These are phyloP conservation scores for Solanum pimpinellifolium DNA, from an alignment of 257 asterid species.

Conservation along the genomic window DNA sequence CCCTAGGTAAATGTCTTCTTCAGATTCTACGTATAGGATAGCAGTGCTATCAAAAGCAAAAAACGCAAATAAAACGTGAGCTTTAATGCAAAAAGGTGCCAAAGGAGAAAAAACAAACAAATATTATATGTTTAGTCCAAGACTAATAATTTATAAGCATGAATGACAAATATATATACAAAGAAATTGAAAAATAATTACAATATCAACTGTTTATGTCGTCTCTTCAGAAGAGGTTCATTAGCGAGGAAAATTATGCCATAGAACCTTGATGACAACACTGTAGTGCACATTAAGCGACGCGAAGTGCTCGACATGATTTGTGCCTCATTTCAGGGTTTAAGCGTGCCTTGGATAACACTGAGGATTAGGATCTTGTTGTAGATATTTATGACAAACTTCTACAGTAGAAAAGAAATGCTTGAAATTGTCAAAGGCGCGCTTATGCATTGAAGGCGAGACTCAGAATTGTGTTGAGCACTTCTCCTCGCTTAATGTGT, in stretches of 20 bases:
- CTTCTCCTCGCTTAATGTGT: not conserved
- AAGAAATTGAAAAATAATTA: not conserved
- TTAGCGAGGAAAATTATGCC: not conserved
- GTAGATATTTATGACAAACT: not conserved
- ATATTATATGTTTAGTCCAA: not conserved
- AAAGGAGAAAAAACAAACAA: not conserved
- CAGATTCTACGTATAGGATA: not conserved
- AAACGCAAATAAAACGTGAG: not conserved
- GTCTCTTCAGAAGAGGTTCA: not conserved
- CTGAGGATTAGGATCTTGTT: not conserved
- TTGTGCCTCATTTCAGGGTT: not conserved
- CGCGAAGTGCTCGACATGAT: not conserved
- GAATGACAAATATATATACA: not conserved
- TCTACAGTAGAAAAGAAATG: not conserved
- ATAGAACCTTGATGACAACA: not conserved
- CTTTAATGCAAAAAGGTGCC: not conserved
- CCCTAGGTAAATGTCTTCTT: not conserved
- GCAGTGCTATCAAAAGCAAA: not conserved
- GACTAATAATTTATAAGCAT: not conserved
- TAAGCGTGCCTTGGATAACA: not conserved
- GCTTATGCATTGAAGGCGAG: not conserved
- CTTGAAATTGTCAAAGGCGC: not conserved
- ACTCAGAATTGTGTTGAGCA: not conserved
- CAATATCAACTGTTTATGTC: not conserved
- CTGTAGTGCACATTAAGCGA: not conserved